Evolutionary conservation across 2,329 filamentous ascomycete genomes (phyloP), one percentile per base, ranked within the genome.

Genomic region (Ophiostoma piceae): DNA sequence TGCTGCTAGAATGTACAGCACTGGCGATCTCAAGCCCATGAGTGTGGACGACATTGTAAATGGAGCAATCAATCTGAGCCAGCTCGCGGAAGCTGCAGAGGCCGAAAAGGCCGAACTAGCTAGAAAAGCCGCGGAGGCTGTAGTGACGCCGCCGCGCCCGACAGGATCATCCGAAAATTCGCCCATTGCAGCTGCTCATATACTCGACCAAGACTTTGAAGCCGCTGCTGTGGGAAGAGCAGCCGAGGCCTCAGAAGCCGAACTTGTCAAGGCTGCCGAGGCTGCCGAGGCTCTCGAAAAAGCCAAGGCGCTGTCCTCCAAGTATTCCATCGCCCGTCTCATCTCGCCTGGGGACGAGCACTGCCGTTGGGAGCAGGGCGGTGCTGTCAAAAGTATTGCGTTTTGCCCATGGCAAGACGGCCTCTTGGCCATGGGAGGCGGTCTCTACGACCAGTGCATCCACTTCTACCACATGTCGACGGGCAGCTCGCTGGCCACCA

Each of bases 331-430:
- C 8, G 19, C 35, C 62, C 62, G 62, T 12, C 32, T 39, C 8
- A 22, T 39, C 35, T 22, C 5, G 39, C 62, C 26, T 57, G 67
- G 14, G 8, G 70, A 68, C 39, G 87, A 91, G 75, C 89, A 85
- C 74, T 88, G 96, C 77, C 85, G 85, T 41, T 95, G 92, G 86
- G 79, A 83, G 12, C 92, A 99, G 77, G 87, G 87, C 35, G 94
- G 94, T 0, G 95, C 95, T 2, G 91, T 98, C 74, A 99, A 99
- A 79, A 95, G 95, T 41, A 95, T 98, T 74, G 93, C 95, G 1
- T 98, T 98, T 79, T 96, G 94, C 73, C 94, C 95, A 0, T 99
- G 94, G 94, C 91, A 94, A 70, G 87, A 91, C 32, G 91, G 90
- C 3, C 84, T 99, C 4, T 80, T 99, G 54, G 95, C 95, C 16